Base-by-base conservation (phyloP, 176 grass and related monocot genomes). In the Musa schizocarpa region DNA sequence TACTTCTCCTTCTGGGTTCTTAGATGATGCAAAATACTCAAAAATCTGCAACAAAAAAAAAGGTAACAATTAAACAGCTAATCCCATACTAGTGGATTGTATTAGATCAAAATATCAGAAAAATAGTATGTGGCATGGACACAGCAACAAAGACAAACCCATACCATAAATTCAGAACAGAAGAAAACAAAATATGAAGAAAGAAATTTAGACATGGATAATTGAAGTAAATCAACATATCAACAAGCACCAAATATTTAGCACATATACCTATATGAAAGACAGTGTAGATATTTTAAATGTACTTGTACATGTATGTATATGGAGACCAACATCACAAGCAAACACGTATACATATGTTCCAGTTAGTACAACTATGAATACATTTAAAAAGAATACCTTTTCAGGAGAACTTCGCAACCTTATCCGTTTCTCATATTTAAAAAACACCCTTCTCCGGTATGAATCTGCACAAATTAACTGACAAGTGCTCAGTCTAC, bases 381-480 rank as follows among this genome's bases (percentile, higher is more conserved):
- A 22, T 52, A 17, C 9, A 48, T 5, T 57, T 57, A 61, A 2
- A 24, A 24, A 61, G 14, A 14, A 71, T 56, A 98, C 95, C 95
- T 98, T 98, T 87, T 93, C 95, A 65, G 95, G 95, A 70, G 90
- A 73, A 27, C 95, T 98, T 54, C 74, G 82, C 53, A 93, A 78
- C 65, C 95, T 87, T 62, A 93, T 87, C 80, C 90, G 43, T 76
- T 91, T 98, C 86, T 98, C 95, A 71, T 98, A 98, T 63, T 98
- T 98, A n/a, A 98, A 98, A 75, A 98, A 98, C 24, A 24, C 24
- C 78, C 78, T 91, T 82, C 57, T 90, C 24, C 94, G 88, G 75
- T 87, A 92, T 2, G 89, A 92, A 23, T 97, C 93, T 97, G 81
- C 68, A 24, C 24, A 50, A 70, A 70, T 7, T 2, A 8, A 70